Evolutionary conservation across 2,329 filamentous ascomycete species (phyloP), one percentile per base, ranked within the genome.

Genomic region (Hyphodiscus sp.): DNA sequence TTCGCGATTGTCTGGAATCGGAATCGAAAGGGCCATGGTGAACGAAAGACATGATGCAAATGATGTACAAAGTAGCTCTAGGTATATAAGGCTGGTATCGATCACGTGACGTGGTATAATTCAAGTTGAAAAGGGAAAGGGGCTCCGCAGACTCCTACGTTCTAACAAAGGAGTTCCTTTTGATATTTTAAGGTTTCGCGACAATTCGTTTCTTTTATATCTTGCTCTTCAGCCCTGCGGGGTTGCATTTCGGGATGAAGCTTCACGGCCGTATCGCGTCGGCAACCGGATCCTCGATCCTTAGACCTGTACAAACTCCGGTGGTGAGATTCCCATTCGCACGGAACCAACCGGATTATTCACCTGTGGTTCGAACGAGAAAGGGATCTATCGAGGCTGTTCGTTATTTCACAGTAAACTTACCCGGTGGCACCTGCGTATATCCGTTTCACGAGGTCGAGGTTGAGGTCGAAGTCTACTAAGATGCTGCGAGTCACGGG

Each of bases 1-100:
- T 38, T 8, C 91, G 91, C 64, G 95, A 87, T 74, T 96, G 90
- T 64, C 89, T 88, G 64, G 82, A 79, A 81, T 96, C 96, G 79
- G 87, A 87, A 79, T 96, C 52, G 91, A 91, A 96, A 62, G 91
- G 96, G 68, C 92, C 91, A 74, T 54, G 51, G 20, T 59, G 57
- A 19, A 51, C 45, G 53, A 59, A 52, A 30, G 33, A 38, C 33
- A 38, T 38, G 33, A 13, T 13, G 33, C 33, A 4, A n/a, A 10
- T 26, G 16, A 38, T 38, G 13, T 13, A n/a, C 33, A 38, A 10
- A 38, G 11, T 15, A 38, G n/a, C n/a, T n/a, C n/a, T n/a, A n/a
- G 16, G 33, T 26, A 26, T 8, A n/a, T n/a, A n/a, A n/a, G n/a
- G n/a, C n/a, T n/a, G n/a, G n/a, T n/a, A 4, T 38, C 5, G 2